phyloP scores from a whole-genome alignment of 2,329 filamentous ascomycete genomes.

The Cytospora piceae region DNA sequence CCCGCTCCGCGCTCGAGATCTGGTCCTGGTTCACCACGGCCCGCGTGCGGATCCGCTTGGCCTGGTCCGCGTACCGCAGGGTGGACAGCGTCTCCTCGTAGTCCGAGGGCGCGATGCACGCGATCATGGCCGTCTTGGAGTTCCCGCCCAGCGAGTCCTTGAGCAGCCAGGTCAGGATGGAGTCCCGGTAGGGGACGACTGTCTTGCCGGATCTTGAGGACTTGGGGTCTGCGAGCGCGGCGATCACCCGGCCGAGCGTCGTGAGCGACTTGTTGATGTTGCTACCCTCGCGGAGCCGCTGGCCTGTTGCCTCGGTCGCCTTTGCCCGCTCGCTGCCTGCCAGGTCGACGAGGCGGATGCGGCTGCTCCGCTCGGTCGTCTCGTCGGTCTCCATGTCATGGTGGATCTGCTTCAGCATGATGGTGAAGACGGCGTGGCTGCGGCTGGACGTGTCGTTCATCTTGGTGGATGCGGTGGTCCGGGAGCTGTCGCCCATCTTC shows the following conservation, averaged over 20 bases:
- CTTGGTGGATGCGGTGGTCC: slow-evolving; percentile 91
- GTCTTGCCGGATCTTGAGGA: slow-evolving; percentile 61
- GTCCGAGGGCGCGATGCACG: slow-evolving; percentile 91
- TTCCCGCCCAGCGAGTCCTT: slow-evolving; percentile 97
- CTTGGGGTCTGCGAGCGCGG: slow-evolving; percentile 78
- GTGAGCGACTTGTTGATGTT: slow-evolving; percentile 99
- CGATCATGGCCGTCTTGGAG: slow-evolving; percentile 99
- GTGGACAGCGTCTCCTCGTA: slow-evolving; percentile 98
- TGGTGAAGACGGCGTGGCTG: slow-evolving; percentile 96
- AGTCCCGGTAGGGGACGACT: slow-evolving; percentile 91
- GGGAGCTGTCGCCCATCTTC: slow-evolving; percentile 84
- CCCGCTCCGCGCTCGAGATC: slow-evolving; percentile 87
- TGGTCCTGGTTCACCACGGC: slow-evolving; percentile 96
- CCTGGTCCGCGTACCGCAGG: slow-evolving; percentile 94
- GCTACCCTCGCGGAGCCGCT: slow-evolving; percentile 87
- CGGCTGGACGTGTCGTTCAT: slow-evolving; percentile 99
- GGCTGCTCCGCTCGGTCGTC: slow-evolving; percentile 90
- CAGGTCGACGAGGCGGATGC: slow-evolving; percentile 92
- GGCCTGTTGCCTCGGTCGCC: slow-evolving; percentile 90
- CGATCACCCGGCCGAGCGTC: slow-evolving; percentile 93
- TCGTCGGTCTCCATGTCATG: slow-evolving; percentile 97
- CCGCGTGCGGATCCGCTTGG: slow-evolving; percentile 93
- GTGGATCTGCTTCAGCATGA: slow-evolving; percentile 97
- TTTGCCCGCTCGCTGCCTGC: slow-evolving; percentile 95
- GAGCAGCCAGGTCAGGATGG: slow-evolving; percentile 79